A percentile compares a stretch with the other conserved stretches of the same genome.
Conservation (phyloP, 2,329 filamentous ascomycete species). For the Fusarium veterinarium region DNA sequence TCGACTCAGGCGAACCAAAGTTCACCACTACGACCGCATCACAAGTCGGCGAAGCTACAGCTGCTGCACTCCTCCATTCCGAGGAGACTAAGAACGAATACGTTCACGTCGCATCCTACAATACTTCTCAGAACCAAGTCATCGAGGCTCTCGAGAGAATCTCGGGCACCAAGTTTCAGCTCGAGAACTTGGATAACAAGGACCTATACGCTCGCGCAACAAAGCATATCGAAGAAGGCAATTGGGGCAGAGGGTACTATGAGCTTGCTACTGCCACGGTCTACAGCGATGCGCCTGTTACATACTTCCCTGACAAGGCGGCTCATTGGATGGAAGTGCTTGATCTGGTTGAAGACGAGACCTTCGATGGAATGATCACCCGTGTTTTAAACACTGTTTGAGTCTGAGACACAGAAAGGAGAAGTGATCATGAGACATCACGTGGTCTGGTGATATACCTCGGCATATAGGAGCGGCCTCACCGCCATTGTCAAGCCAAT, state of each 20-base stretch:
- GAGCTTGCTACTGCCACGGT: constrained; percentile 3
- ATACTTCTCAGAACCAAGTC: not conserved
- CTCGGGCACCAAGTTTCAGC: not conserved
- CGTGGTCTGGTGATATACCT: not conserved
- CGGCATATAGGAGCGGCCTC: not conserved
- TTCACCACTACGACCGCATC: constrained; percentile 9
- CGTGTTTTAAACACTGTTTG: not conserved
- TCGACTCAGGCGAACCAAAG: not conserved
- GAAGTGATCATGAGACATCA: not conserved
- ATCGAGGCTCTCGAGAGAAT: not conserved
- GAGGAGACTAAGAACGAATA: not conserved
- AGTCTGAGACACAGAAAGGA: not conserved
- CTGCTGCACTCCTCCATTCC: not conserved
- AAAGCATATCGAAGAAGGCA: not conserved
- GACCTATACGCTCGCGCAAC: not conserved
- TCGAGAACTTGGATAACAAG: not conserved
- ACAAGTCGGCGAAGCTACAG: constrained; percentile 12
- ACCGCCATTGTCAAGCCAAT: not conserved
- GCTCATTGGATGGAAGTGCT: not conserved
- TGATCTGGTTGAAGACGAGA: not conserved
- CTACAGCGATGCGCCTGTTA: not conserved
- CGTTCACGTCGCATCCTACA: not conserved
- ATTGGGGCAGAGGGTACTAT: constrained; percentile 10
- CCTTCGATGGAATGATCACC: constrained; percentile 12
- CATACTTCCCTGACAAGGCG: constrained; percentile 6